phyloP scores from a whole-genome alignment of 208 protist species.

The Angomonas deanei region DNA sequence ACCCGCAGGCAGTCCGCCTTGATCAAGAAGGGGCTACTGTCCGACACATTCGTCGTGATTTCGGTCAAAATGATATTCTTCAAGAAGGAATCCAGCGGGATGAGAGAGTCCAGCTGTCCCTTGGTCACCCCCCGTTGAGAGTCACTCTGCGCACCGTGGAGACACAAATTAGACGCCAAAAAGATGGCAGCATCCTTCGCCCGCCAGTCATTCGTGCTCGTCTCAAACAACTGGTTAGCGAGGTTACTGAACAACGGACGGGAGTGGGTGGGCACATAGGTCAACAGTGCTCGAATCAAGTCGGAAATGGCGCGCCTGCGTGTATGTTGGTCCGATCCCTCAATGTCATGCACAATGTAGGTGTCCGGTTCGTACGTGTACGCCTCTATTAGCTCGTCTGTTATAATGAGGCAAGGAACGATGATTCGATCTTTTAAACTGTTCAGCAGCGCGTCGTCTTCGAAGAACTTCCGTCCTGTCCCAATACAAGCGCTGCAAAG shows the following conservation, averaged over 20 bases:
- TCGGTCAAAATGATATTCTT: conserved; percentile 83
- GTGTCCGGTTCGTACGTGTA: conserved; percentile 93
- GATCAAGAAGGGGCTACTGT: conserved; percentile 73
- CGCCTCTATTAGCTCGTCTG: conserved; percentile 89
- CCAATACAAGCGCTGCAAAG: conserved; percentile 80
- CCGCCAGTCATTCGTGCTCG: conserved; percentile 77
- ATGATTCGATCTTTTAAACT: conserved; percentile 91
- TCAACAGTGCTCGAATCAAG: conserved; percentile 86
- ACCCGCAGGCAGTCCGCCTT: conserved; percentile 95
- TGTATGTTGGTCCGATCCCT: conserved; percentile 93
- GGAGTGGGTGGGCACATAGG: conserved; percentile 53
- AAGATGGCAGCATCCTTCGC: conserved; percentile 96
- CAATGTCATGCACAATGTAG: conserved; percentile 96
- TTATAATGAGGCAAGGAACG: conserved; percentile 91
- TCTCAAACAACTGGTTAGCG: conserved; percentile 48
- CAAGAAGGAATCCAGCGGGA: conserved; percentile 90
- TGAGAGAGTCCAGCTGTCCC: conserved; percentile 55
- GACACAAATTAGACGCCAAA: conserved; percentile 88
- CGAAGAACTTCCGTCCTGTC: conserved; percentile 76
- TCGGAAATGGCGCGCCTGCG: conserved; percentile 89
- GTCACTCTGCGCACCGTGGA: conserved; percentile 65
- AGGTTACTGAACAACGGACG: conserved; percentile 55
- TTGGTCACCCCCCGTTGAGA: conserved; percentile 41
- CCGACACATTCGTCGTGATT: conserved; percentile 40
- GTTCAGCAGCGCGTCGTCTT: conserved; percentile 52